These are phyloP conservation scores for Lipomyces oligophaga DNA, from an alignment of 805 yeast genomes.

Conservation along the genomic window DNA sequence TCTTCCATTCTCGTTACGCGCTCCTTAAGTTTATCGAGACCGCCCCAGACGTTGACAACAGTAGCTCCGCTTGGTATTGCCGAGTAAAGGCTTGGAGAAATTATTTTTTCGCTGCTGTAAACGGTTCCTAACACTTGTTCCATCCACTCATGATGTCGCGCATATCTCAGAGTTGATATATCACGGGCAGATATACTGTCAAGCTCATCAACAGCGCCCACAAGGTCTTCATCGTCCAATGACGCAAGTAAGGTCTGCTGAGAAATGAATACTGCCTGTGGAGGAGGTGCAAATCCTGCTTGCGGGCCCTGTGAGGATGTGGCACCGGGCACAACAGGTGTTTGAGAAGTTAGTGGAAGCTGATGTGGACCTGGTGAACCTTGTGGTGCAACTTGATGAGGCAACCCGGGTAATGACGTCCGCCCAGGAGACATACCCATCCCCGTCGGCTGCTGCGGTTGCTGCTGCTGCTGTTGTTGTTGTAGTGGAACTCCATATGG, in stretches of 20 bases:
- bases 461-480: conserved; percentile 2
- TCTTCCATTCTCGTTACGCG: conserved; percentile 13
- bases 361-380: conserved; percentile 2
- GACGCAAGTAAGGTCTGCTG: conserved; percentile 17
- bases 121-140: conserved; percentile 42
- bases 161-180: conserved; percentile 42
- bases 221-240: conserved; percentile 24
- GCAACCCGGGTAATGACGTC: too few relatives aligned
- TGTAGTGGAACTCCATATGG: conserved; percentile 3
- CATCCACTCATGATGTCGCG: conserved; percentile 46
- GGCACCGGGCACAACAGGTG: too few relatives aligned
- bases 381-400: not conserved
- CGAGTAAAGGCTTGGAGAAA: conserved; percentile 19
- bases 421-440: too few relatives aligned
- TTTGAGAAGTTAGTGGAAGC: too few relatives aligned
- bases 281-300: too few relatives aligned
- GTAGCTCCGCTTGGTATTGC: not conserved
- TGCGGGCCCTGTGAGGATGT: too few relatives aligned
- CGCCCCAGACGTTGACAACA: conserved; percentile 19
- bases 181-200: conserved; percentile 43
- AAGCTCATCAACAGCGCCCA: conserved; percentile 35
- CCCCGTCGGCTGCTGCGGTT: not conserved
- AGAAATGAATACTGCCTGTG: conserved; percentile 10
- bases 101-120: conserved; percentile 16
- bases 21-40: conserved; percentile 11